A percentile compares a stretch with the other conserved stretches of the same genome.
Evolutionary conservation across 768 basidiomycete genomes (phyloP).

Genomic region (Lactarius pseudohatsudake): DNA sequence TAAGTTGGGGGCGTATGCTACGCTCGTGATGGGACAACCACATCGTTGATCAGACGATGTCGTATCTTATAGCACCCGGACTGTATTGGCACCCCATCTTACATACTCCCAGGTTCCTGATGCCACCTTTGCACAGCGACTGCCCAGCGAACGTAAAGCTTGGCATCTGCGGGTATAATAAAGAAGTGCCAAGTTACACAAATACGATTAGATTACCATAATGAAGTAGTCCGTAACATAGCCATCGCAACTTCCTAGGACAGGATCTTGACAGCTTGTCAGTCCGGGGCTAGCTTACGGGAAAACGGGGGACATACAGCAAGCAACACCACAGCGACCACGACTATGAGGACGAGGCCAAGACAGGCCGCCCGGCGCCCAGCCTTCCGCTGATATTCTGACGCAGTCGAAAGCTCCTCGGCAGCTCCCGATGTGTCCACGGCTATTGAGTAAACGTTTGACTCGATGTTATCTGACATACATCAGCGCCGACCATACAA

Average conservation of each 20-base stretch:
- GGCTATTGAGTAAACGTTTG: conserved; percentile 85
- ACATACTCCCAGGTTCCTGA: too few species aligned
- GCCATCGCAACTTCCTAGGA: conserved; percentile 13
- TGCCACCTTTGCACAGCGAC: background rate
- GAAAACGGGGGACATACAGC: conserved; percentile 63
- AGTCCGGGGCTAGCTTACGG: background rate
- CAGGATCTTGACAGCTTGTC: conserved; percentile 3
- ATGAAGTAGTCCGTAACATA: conserved; percentile 7
- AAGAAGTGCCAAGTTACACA: background rate
- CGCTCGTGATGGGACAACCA: background rate
- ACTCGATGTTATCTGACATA: conserved; percentile 85
- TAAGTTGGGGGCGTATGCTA: background rate
- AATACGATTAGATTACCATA: conserved; percentile 23
- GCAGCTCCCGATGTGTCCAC: conserved; percentile 80
- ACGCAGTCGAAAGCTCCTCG: conserved; percentile 84
- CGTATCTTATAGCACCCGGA: background rate
- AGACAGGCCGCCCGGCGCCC: conserved; percentile 88
- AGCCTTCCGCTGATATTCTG: conserved; percentile 92
- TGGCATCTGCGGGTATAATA: conserved; percentile 11
- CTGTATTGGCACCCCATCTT: background rate
- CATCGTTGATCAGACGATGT: background rate
- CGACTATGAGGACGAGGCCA: conserved; percentile 82
- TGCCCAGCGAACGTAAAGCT: background rate
- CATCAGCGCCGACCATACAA: background rate
- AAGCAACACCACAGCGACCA: conserved; percentile 83